Conservation (phyloP, 2,329 filamentous ascomycete species). For the Emergomyces orientalis region DNA sequence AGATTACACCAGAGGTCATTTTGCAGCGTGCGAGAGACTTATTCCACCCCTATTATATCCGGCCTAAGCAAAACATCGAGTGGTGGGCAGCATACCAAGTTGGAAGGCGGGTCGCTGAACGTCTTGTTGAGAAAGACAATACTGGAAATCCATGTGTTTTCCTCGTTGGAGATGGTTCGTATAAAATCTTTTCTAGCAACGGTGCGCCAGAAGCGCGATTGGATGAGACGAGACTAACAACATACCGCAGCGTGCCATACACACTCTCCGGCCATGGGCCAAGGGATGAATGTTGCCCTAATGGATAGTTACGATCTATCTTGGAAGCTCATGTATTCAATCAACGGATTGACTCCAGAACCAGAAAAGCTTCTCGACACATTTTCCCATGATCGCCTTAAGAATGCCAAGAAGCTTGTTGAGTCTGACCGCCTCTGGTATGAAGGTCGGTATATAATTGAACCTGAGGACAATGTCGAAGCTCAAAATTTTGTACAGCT, state of each 20-base stretch:
- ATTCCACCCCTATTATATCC: slow-evolving; percentile 56
- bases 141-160: slow-evolving; percentile 64
- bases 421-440: neutral
- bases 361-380: slow-evolving; percentile 6
- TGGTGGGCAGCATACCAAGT: slow-evolving; percentile 74
- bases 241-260: slow-evolving; percentile 2
- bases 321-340: slow-evolving; percentile 33
- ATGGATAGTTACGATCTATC: slow-evolving; percentile 28
- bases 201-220: neutral
- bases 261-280: slow-evolving; percentile 4
- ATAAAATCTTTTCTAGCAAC: neutral
- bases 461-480: neutral
- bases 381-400: neutral
- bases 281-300: slow-evolving; percentile 6
- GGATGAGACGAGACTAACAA: neutral
- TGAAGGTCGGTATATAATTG: neutral
- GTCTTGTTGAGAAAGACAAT: slow-evolving; percentile 47
- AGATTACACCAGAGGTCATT: slow-evolving; percentile 55
- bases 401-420: slow-evolving; percentile 2
- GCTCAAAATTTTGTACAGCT: neutral
- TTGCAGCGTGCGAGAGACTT: slow-evolving; percentile 58
- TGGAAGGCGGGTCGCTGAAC: slow-evolving; percentile 51
- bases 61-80: slow-evolving; percentile 53
- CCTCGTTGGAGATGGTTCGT: slow-evolving; percentile 54
- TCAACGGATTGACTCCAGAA: slow-evolving; percentile 28